A percentile compares a stretch with the other conserved stretches of the same genome.
phyloP scores from a whole-genome alignment of 2,329 filamentous ascomycete species.

The Aspergillus hiratsukae region DNA sequence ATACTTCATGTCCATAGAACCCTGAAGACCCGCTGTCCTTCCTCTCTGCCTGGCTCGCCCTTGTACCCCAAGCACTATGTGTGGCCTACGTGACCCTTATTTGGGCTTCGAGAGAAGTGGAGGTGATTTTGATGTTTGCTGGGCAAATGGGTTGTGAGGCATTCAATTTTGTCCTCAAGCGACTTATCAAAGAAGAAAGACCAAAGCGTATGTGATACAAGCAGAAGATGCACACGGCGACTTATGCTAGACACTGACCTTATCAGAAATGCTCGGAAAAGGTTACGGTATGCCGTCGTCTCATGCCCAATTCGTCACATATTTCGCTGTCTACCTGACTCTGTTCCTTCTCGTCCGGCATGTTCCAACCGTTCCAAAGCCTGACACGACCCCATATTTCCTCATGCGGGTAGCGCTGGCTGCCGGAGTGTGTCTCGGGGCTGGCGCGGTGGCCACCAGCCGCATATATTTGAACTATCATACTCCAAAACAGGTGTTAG shows the following conservation, averaged over 20 bases:
- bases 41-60: slow-evolving; percentile 86
- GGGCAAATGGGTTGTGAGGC: slow-evolving; percentile 91
- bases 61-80: slow-evolving; percentile 86
- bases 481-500: slow-evolving; percentile 80
- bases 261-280: slow-evolving; percentile 68
- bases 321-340: slow-evolving; percentile 78
- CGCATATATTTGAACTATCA: slow-evolving; percentile 92
- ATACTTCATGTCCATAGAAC: slow-evolving; percentile 55
- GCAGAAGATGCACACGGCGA: neutral
- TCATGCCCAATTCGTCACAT: slow-evolving; percentile 90
- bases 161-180: slow-evolving; percentile 83
- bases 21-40: slow-evolving; percentile 80
- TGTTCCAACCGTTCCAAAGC: slow-evolving; percentile 49
- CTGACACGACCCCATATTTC: slow-evolving; percentile 37
- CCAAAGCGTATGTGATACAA: slow-evolving; percentile 60
- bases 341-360: slow-evolving; percentile 84
- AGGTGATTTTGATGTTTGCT: slow-evolving; percentile 82
- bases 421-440: slow-evolving; percentile 56
- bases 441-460: slow-evolving; percentile 70
- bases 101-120: slow-evolving; percentile 85
- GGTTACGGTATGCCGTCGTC: slow-evolving; percentile 97
- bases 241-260: neutral
- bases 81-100: slow-evolving; percentile 86
- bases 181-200: slow-evolving; percentile 86
- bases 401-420: slow-evolving; percentile 57